Conservation (phyloP, 2,329 filamentous ascomycete genomes). For the Calycina herbarum region DNA sequence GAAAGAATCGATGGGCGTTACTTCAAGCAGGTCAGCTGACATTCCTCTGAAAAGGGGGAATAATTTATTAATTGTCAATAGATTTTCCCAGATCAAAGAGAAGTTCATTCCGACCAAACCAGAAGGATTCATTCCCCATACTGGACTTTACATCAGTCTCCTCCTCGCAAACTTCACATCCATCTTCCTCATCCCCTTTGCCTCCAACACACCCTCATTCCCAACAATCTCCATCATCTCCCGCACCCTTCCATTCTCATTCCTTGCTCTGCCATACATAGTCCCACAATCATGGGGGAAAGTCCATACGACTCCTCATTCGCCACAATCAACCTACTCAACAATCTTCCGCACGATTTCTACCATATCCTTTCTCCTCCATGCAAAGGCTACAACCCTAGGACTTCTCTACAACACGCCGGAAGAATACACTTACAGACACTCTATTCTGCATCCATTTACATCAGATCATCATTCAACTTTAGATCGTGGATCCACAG, state of each 20-base stretch:
- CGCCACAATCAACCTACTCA: conserved; percentile 44
- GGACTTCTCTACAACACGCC: conserved; percentile 50
- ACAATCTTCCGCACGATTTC: conserved; percentile 51
- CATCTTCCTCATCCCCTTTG: conserved; percentile 43
- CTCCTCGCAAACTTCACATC: conserved; percentile 41
- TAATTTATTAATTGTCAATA: conserved; percentile 13
- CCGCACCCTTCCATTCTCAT: conserved; percentile 45
- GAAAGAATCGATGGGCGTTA: conserved; percentile 23
- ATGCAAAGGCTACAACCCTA: conserved; percentile 46
- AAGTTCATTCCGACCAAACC: conserved; percentile 45
- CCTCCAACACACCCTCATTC: conserved; percentile 45
- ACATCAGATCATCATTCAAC: conserved; percentile 46
- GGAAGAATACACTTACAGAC: conserved; percentile 48
- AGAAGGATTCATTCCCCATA: conserved; percentile 45
- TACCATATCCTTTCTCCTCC: conserved; percentile 44
- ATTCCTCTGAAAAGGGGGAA: not conserved
- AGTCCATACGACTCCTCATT: conserved; percentile 42
- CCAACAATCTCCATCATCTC: conserved; percentile 37
- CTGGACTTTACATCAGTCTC: conserved; percentile 39
- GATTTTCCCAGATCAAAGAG: conserved; percentile 38
- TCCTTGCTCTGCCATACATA: conserved; percentile 48
- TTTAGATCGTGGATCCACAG: conserved; percentile 48
- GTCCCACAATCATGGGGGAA: conserved; percentile 51
- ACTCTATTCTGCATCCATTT: conserved; percentile 48
- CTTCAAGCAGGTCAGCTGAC: conserved; percentile 24